These are phyloP conservation scores for Akanthomyces uredinophilus DNA, from an alignment of 2,329 filamentous ascomycete genomes.

Conservation along the genomic window DNA sequence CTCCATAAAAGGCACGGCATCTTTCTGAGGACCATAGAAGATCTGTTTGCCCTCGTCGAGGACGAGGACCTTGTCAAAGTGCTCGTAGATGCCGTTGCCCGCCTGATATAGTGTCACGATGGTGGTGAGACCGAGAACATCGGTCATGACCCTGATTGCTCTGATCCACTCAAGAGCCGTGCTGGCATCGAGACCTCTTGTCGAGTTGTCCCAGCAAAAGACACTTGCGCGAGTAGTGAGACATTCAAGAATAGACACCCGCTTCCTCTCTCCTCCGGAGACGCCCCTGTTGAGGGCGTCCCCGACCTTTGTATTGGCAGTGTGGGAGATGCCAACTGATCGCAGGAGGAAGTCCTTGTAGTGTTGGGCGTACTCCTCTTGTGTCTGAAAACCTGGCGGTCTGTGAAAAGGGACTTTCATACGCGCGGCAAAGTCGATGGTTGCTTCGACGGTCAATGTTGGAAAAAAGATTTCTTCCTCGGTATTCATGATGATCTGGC, in stretches of 20 bases:
- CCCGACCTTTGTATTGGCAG: not conserved
- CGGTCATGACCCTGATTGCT: conserved; percentile 72
- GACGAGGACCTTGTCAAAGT: conserved; percentile 73
- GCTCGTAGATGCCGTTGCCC: conserved; percentile 72
- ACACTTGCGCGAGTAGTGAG: conserved; percentile 70
- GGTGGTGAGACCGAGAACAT: conserved; percentile 77
- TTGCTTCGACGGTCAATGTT: conserved; percentile 82
- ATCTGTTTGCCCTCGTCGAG: not conserved
- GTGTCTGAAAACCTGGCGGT: too few species aligned
- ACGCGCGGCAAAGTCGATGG: conserved; percentile 77
- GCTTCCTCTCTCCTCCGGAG: not conserved
- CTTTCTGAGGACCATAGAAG: not conserved
- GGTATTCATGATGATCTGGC: conserved; percentile 75
- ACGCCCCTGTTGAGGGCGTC: not conserved
- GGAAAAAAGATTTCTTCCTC: conserved; percentile 82
- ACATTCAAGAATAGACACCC: not conserved
- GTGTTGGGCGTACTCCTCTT: too few species aligned
- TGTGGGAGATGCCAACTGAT: conserved; percentile 60
- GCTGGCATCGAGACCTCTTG: conserved; percentile 62
- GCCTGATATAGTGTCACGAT: conserved; percentile 86
- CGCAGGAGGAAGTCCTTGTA: conserved; percentile 59
- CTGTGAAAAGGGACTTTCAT: conserved; percentile 67
- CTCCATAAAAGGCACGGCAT: not conserved
- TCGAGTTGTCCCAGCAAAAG: conserved; percentile 71
- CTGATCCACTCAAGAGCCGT: conserved; percentile 63